Percentiles rank a stretch among this genome's conserved stretches.
These are phyloP conservation scores for Boletus rubescentipes DNA, from an alignment of 768 basidiomycete species.

Conservation along the genomic window DNA sequence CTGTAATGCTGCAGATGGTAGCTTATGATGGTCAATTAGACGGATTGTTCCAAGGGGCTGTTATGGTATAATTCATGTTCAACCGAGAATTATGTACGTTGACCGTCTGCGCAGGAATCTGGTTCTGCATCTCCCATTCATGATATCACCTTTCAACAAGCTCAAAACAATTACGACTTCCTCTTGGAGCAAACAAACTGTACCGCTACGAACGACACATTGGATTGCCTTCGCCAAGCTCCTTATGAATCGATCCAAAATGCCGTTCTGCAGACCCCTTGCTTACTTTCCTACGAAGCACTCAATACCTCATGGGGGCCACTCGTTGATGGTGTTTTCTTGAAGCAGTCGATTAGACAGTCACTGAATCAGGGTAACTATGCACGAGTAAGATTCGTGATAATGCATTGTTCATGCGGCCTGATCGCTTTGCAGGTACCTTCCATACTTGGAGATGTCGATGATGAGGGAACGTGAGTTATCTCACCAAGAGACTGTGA, in stretches of 20 bases:
- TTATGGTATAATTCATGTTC: slow-evolving; percentile 11
- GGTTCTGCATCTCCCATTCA: slow-evolving; percentile 5
- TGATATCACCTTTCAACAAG: slow-evolving; percentile 1
- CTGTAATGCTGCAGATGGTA: slow-evolving; percentile 2
- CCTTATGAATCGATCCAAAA: slow-evolving; percentile 12
- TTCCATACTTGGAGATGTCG: background rate
- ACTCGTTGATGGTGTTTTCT: slow-evolving; percentile 1
- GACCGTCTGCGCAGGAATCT: slow-evolving; percentile 7
- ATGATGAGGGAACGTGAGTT: slow-evolving; percentile 5
- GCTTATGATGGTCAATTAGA: slow-evolving; percentile 6
- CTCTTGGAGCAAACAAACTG: slow-evolving; percentile 15
- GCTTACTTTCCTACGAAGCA: slow-evolving; percentile 11
- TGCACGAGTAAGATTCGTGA: slow-evolving; percentile 19
- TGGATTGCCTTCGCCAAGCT: slow-evolving; percentile 18
- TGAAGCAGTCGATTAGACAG: background rate
- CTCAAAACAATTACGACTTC: slow-evolving; percentile 17
- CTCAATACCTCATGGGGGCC: slow-evolving; percentile 14
- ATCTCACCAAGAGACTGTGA: background rate
- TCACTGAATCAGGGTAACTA: slow-evolving; percentile 30
- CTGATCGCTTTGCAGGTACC: background rate
- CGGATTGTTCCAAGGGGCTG: slow-evolving; percentile 18
- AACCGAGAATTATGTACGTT: background rate
- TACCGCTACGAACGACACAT: slow-evolving; percentile 5
- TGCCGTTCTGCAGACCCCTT: slow-evolving; percentile 7
- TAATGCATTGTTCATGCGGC: too few species aligned